These are phyloP conservation scores for Hypoxylon sp. DNA, from an alignment of 2,329 filamentous ascomycete genomes.

Conservation along the genomic window DNA sequence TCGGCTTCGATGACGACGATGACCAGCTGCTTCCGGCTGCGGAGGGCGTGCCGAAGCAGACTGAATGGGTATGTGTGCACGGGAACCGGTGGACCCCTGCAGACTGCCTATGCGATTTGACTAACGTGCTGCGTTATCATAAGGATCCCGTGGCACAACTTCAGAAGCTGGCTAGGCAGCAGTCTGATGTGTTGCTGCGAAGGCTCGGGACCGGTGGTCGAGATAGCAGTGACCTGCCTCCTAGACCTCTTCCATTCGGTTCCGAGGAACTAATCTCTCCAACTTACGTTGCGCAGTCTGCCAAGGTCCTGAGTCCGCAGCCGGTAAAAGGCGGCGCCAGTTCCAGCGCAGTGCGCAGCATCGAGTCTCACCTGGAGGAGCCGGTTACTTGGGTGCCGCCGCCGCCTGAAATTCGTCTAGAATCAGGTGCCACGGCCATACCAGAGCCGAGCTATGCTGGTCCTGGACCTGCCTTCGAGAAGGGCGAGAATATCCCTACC, in stretches of 20 bases:
- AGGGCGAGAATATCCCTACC: slow-evolving; percentile 53
- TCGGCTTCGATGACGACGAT: slow-evolving; percentile 59
- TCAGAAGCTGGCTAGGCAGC: slow-evolving; percentile 72
- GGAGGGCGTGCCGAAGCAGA: slow-evolving; percentile 84
- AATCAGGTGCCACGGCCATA: slow-evolving; percentile 41
- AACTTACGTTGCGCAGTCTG: slow-evolving; percentile 53
- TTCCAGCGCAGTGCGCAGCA: slow-evolving; percentile 41
- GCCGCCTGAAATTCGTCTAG: slow-evolving; percentile 7
- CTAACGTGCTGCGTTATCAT: slow-evolving; percentile 59
- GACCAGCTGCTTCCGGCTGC: slow-evolving; percentile 73
- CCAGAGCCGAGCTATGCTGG: slow-evolving; percentile 58
- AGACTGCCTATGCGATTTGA: slow-evolving; percentile 63
- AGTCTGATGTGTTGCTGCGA: slow-evolving; percentile 67
- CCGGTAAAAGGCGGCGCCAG: slow-evolving; percentile 52
- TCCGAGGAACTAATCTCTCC: slow-evolving; percentile 57
- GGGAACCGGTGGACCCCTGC: slow-evolving; percentile 57
- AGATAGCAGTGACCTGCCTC: slow-evolving; percentile 55
- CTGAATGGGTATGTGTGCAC: slow-evolving; percentile 90
- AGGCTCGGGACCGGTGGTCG: slow-evolving; percentile 53
- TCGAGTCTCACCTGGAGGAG: slow-evolving; percentile 34
- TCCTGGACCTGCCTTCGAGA: slow-evolving; percentile 61
- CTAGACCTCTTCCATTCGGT: slow-evolving; percentile 60
- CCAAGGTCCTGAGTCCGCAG: slow-evolving; percentile 52
- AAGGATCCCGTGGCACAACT: slow-evolving; percentile 77
- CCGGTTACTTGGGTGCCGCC: slow-evolving; percentile 21